These are phyloP conservation scores for Starmerella stellata DNA, from an alignment of 805 yeast species.

Conservation along the genomic window DNA sequence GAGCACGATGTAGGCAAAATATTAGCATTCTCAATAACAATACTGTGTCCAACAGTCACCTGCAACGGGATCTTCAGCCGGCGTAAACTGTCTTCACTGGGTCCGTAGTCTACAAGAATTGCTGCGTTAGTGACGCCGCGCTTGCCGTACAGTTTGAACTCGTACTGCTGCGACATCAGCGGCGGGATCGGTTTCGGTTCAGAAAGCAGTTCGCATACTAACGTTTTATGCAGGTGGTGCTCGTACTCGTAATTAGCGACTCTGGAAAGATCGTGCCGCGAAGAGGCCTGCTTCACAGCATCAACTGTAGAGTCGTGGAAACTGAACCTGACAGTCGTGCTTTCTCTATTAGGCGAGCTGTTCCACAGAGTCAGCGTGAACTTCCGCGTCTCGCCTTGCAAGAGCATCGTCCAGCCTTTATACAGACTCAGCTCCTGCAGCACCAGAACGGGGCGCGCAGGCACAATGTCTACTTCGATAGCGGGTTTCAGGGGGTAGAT, in stretches of 20 bases:
- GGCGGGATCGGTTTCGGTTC: conserved; percentile 19
- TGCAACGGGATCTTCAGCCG: conserved; percentile 49
- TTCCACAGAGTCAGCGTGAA: conserved; percentile 40
- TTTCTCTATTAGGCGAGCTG: conserved; percentile 33
- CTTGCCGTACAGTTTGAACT: conserved; percentile 49
- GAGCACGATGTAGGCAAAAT: conserved; percentile 31
- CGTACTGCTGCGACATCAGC: conserved; percentile 29
- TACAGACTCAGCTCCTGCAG: conserved; percentile 35
- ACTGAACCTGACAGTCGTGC: conserved; percentile 41
- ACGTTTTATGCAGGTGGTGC: conserved; percentile 37
- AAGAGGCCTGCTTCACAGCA: conserved; percentile 21
- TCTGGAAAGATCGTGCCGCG: conserved; percentile 30
- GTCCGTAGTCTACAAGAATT: conserved; percentile 42
- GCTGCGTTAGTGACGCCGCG: conserved; percentile 52
- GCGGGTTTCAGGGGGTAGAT: conserved; percentile 20
- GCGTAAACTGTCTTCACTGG: conserved; percentile 29
- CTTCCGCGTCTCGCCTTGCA: conserved; percentile 53
- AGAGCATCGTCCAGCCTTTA: conserved; percentile 52
- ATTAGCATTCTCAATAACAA: conserved; percentile 61
- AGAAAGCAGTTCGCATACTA: conserved; percentile 34
- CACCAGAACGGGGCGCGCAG: conserved; percentile 44
- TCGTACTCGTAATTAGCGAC: conserved; percentile 61
- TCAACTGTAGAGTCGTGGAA: conserved; percentile 54
- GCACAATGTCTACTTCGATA: conserved; percentile 22
- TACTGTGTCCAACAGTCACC: conserved; percentile 51